Conservation (phyloP, 306 rosid species). For the Rosa rugosa region DNA sequence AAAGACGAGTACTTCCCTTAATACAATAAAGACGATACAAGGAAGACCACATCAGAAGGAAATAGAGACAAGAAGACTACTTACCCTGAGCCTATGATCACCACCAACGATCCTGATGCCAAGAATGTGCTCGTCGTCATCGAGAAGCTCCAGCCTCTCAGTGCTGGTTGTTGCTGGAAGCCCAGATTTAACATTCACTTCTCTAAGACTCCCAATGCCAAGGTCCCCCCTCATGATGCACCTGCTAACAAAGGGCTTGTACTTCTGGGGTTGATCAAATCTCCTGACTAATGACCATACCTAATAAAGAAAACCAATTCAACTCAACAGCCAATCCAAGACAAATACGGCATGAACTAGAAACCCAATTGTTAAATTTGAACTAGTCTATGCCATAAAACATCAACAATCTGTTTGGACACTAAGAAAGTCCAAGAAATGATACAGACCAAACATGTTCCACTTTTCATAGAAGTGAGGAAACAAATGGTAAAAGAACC, state of each 20-base stretch:
- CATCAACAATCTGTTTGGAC: not conserved
- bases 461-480: not conserved
- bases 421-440: not conserved
- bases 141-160: conserved; percentile 84
- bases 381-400: not conserved
- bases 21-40: not conserved
- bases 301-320: conserved; percentile 39
- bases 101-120: conserved; percentile 82
- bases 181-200: conserved; percentile 93
- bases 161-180: conserved; percentile 96
- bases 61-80: conserved; percentile 13
- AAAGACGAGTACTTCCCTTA: not conserved
- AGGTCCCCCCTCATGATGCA: conserved; percentile 78
- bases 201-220: conserved; percentile 89
- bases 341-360: not conserved
- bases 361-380: not conserved
- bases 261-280: conserved; percentile 90
- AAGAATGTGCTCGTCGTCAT: conserved; percentile 87
- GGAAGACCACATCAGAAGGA: conserved; percentile 3
- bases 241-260: conserved; percentile 88
- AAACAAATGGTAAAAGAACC: no score
- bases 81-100: conserved; percentile 84
- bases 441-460: not conserved
- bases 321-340: not conserved
- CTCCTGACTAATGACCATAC: conserved; percentile 98